Percentiles rank a stretch among this genome's conserved stretches.
phyloP scores from a whole-genome alignment of 2,329 filamentous ascomycete genomes.

The Ophiocordyceps polyrhachis-furcata region DNA sequence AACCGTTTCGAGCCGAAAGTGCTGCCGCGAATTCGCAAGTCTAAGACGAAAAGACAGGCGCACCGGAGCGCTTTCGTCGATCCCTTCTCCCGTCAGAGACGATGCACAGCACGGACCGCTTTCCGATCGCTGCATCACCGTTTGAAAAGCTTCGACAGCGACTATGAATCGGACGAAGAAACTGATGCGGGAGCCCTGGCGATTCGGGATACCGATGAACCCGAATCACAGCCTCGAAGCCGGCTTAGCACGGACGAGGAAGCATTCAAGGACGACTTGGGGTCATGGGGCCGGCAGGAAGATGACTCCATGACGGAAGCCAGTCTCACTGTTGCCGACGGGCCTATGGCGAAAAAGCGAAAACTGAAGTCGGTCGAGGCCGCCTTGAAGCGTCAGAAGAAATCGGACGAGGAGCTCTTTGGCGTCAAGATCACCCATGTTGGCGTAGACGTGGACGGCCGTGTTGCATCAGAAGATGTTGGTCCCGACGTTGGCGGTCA shows the following conservation, averaged over 20 bases:
- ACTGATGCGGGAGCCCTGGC: conserved; percentile 34
- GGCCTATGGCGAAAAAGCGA: conserved; percentile 42
- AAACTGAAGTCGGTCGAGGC: conserved; percentile 55
- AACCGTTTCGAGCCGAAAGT: conserved; percentile 37
- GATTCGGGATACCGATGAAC: conserved; percentile 64
- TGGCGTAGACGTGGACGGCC: conserved; percentile 27
- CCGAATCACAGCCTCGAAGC: conserved; percentile 64
- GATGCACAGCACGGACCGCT: conserved; percentile 35
- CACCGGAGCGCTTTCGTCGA: conserved; percentile 48
- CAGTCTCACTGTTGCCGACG: conserved; percentile 46
- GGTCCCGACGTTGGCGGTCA: conserved; percentile 16
- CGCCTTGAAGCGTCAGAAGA: conserved; percentile 64
- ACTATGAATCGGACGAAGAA: conserved; percentile 82
- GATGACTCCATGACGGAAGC: conserved; percentile 55
- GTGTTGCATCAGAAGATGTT: conserved; percentile 30
- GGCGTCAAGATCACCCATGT: conserved; percentile 38
- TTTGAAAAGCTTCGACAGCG: conserved; percentile 42
- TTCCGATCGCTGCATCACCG: conserved; percentile 66
- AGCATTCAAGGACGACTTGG: conserved; percentile 28
- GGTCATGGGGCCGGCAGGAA: conserved; percentile 29
- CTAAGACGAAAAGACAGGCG: conserved; percentile 32
- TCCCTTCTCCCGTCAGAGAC: conserved; percentile 45
- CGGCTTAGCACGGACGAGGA: conserved; percentile 48
- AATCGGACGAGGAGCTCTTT: conserved; percentile 62
- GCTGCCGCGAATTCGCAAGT: conserved; percentile 59